A percentile compares a stretch with the other conserved stretches of the same genome.
These are phyloP conservation scores for Fusarium goolgardi DNA, from an alignment of 2,329 filamentous ascomycete genomes.

Conservation along the genomic window DNA sequence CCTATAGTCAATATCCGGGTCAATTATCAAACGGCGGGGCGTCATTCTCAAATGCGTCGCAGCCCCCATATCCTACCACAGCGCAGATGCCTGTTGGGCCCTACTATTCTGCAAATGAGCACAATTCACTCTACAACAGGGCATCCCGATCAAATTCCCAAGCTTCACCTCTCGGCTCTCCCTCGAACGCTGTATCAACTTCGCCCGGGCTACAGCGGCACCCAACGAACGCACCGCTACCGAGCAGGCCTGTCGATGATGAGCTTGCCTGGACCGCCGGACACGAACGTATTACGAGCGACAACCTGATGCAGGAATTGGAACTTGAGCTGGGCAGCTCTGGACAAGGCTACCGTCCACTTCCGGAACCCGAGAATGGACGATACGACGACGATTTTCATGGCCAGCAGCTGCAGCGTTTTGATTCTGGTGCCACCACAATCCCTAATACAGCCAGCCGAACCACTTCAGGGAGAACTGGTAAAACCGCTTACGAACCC, in stretches of 20 bases:
- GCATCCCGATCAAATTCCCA: constrained; percentile 63
- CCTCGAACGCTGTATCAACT: constrained; percentile 53
- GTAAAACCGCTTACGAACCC: constrained; percentile 44
- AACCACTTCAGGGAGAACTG: constrained; percentile 37
- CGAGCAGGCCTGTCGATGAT: constrained; percentile 63
- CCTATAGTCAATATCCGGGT: constrained; percentile 52
- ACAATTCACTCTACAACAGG: constrained; percentile 58
- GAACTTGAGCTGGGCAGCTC: constrained; percentile 63
- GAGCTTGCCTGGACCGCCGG: constrained; percentile 59
- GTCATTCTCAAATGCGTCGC: constrained; percentile 52
- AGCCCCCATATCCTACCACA: constrained; percentile 64
- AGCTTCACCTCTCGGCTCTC: constrained; percentile 60
- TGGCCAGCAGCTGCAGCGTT: constrained; percentile 59
- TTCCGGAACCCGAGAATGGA: constrained; percentile 58
- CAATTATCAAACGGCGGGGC: constrained; percentile 57
- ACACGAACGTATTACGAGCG: constrained; percentile 59
- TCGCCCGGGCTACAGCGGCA: constrained; percentile 65
- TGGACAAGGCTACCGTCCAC: constrained; percentile 51
- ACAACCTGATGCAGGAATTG: constrained; percentile 68
- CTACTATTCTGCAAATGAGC: constrained; percentile 61
- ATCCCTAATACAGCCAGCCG: constrained; percentile 45
- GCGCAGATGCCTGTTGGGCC: constrained; percentile 66
- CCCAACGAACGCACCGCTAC: constrained; percentile 69
- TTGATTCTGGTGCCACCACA: constrained; percentile 64
- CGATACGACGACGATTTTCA: constrained; percentile 58